Percentiles rank a stretch among this genome's conserved stretches.
phyloP scores from a whole-genome alignment of 352 stramenopile genomes.

The Aphanomyces astaci region DNA sequence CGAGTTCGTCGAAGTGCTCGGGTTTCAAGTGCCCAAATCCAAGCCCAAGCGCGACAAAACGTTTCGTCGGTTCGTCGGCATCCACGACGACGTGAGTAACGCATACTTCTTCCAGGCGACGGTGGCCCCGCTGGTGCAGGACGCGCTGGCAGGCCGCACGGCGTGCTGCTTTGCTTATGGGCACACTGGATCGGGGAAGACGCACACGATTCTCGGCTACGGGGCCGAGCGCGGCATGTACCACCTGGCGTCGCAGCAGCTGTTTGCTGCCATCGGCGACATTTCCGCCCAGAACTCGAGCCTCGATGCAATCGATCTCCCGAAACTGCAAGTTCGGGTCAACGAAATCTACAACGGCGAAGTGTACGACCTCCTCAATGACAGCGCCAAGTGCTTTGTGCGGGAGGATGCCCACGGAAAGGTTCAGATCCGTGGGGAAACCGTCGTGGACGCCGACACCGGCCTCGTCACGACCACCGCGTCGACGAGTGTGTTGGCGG shows the following conservation, averaged over 20 bases:
- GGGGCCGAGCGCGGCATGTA: slow-evolving; percentile 33
- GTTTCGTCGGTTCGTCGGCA: neutral
- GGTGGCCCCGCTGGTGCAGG: slow-evolving; percentile 28
- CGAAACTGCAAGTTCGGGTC: slow-evolving; percentile 38
- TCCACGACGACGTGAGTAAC: slow-evolving; percentile 25
- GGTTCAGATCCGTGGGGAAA: slow-evolving; percentile 47
- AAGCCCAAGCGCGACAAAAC: neutral
- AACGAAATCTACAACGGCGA: slow-evolving; percentile 55
- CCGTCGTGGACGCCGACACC: slow-evolving; percentile 30
- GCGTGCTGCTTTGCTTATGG: slow-evolving; percentile 53
- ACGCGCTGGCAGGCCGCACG: slow-evolving; percentile 29
- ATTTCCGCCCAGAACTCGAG: neutral
- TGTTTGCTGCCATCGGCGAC: slow-evolving; percentile 27
- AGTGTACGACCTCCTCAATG: slow-evolving; percentile 45
- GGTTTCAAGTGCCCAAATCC: slow-evolving; percentile 15
- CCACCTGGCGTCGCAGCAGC: slow-evolving; percentile 29
- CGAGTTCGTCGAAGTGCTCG: slow-evolving; percentile 9
- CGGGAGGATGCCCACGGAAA: slow-evolving; percentile 37
- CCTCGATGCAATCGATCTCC: neutral
- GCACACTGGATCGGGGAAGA: slow-evolving; percentile 54
- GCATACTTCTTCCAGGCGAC: slow-evolving; percentile 29
- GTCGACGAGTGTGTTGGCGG: slow-evolving; percentile 23
- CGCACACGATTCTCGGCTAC: slow-evolving; percentile 55
- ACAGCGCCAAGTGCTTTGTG: slow-evolving; percentile 38
- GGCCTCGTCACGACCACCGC: slow-evolving; percentile 42